Evolutionary conservation across 1,139 yeast species (phyloP).

Genomic region (Candida freyschussii): DNA sequence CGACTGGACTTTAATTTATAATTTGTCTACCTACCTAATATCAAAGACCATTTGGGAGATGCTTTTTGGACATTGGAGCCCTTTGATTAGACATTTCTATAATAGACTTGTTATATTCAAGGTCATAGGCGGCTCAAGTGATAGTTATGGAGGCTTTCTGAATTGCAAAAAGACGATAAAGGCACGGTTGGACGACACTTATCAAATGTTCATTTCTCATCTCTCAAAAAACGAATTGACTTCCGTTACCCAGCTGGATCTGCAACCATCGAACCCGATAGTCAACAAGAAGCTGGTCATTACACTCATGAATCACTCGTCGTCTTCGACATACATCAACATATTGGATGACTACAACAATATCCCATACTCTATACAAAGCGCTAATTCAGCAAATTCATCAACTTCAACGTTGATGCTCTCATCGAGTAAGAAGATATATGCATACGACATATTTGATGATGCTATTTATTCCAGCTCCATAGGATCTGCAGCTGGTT

Average conservation of each 20-base stretch:
- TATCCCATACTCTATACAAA: conserved; percentile 24
- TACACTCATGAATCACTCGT: conserved; percentile 20
- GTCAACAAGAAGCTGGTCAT: conserved; percentile 48
- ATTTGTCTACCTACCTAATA: conserved; percentile 16
- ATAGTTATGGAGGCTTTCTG: conserved; percentile 14
- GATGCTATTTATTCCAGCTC: conserved; percentile 66
- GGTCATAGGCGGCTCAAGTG: conserved; percentile 36
- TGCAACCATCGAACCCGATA: conserved; percentile 47
- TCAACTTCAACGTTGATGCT: conserved; percentile 13
- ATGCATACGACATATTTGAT: conserved; percentile 72
- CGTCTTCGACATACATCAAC: conserved; percentile 9
- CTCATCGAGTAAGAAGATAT: conserved; percentile 24
- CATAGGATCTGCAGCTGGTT: conserved; percentile 19
- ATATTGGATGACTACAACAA: conserved; percentile 9
- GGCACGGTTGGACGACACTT: conserved; percentile 13
- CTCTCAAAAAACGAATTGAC: conserved; percentile 2
- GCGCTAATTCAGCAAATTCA: conserved; percentile 3
- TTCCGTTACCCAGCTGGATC: conserved; percentile 16
- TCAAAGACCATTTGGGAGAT: conserved; percentile 42
- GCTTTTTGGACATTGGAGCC: conserved; percentile 75
- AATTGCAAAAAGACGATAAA: conserved; percentile 11
- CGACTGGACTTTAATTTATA: conserved; percentile 12
- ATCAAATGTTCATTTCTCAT: conserved; percentile 5
- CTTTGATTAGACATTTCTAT: conserved; percentile 67
- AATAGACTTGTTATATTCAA: conserved; percentile 67